Base-by-base conservation (phyloP, 371 early-diverging fungal species). In the Apophysomyces sp. region DNA sequence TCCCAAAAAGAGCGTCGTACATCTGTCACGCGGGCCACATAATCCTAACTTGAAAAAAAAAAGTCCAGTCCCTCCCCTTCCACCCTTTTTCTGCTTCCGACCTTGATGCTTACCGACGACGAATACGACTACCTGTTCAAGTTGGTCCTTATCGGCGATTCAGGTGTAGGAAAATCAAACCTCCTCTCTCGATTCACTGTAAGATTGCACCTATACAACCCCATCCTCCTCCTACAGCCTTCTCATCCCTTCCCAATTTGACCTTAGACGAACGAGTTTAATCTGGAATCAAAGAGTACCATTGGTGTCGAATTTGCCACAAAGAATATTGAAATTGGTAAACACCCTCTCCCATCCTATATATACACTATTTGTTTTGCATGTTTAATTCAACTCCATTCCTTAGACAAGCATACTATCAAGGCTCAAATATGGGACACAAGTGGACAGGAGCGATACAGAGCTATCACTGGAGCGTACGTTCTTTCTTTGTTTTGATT, bases 241-340 rank as follows among this genome's bases (percentile, higher is more conserved):
- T 56, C 26, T 26, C 31, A 39, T 18, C 8, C 54, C 51, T 56
- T 49, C 1, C n/a, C n/a, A n/a, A n/a, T n/a, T n/a, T n/a, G n/a
- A n/a, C n/a, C n/a, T n/a, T 64, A 80, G 81, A 77, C 96, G 59
- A 94, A 98, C 80, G 97, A 97, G 75, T 99, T 99, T 84, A 94
- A 92, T 77, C 76, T 96, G 65, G 97, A 97, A 67, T 95, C 97
- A 55, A 98, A 98, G 74, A 97, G 99, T 37, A 99, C 99, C 61
- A 99, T 99, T 74, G 99, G 99, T 57, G 99, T 99, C 36, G 98
- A 99, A 76, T 99, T 99, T 78, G 99, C 73, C 18, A 77, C 71
- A 21, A 71, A 71, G 63, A 72, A 67, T 40, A 69, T 71, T 41
- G 59, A 68, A 30, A 73, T 72, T 31, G 65, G 69, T 71, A 65